These are phyloP conservation scores for Lentinula edodes DNA, from an alignment of 768 basidiomycete species.

Conservation along the genomic window DNA sequence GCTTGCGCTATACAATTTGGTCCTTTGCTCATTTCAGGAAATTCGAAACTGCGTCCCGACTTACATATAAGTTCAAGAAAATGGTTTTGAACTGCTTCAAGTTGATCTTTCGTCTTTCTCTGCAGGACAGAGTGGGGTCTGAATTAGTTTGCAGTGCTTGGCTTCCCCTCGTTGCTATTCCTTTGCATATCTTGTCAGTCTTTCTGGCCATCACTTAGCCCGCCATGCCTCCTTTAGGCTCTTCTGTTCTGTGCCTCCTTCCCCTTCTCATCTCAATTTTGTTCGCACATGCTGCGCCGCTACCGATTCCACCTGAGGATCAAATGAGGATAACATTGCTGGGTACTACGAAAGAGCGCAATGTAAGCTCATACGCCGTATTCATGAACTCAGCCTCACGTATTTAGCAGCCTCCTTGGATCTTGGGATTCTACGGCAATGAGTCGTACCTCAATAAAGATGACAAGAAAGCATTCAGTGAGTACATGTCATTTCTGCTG, in stretches of 20 bases:
- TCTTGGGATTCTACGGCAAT: neutral
- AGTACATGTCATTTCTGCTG: neutral
- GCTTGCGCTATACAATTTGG: no score
- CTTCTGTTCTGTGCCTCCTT: neutral
- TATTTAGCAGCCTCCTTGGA: neutral
- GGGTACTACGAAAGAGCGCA: neutral
- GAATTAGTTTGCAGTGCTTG: neutral
- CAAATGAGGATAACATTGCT: neutral
- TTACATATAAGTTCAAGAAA: no score
- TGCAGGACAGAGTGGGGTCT: neutral
- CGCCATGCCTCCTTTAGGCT: neutral
- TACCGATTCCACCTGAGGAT: neutral
- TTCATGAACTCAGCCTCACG: neutral
- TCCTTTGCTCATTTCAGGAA: no score
- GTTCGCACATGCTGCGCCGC: neutral
- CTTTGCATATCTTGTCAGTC: no score
- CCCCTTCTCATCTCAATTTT: neutral
- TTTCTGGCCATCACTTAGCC: no score
- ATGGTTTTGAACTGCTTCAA: no score
- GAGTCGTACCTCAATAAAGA: neutral
- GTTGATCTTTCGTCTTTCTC: neutral
- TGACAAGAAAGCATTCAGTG: neutral
- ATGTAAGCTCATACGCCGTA: neutral
- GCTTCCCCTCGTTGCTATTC: neutral
- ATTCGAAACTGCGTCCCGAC: no score